phyloP scores from a whole-genome alignment of 2,329 filamentous ascomycete genomes.

The Allantophomopsis lycopodina region DNA sequence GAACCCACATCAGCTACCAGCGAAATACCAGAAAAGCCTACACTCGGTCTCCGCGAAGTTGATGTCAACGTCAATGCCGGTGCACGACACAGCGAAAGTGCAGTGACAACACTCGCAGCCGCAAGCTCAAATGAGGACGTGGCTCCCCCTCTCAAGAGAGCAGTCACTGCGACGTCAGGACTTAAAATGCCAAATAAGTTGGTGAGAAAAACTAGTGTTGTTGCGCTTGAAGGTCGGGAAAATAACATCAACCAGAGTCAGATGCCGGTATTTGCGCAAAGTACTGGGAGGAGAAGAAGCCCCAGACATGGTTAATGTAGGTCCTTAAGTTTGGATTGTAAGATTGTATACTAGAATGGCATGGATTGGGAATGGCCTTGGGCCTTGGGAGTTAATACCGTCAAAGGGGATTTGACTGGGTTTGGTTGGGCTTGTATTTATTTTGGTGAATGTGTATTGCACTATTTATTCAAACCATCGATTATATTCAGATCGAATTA shows the following conservation, averaged over 20 bases:
- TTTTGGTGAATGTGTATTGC: too few species aligned
- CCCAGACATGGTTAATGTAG: conserved; percentile 8
- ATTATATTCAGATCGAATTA: too few species aligned
- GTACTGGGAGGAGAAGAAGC: conserved; percentile 16
- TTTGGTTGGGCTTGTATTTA: too few species aligned
- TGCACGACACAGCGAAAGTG: conserved; percentile 8
- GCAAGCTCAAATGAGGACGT: background rate
- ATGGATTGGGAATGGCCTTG: too few species aligned
- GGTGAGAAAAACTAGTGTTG: conserved; percentile 21
- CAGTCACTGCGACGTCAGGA: conserved; percentile 13
- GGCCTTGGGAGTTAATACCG: too few species aligned
- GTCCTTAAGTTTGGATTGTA: too few species aligned
- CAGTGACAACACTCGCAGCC: conserved; percentile 1
- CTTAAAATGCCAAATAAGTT: conserved; percentile 28
- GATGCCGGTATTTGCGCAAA: conserved; percentile 8
- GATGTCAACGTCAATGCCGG: conserved; percentile 27
- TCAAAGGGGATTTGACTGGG: too few species aligned
- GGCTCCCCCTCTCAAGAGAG: conserved; percentile 11
- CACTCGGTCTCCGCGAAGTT: conserved; percentile 32
- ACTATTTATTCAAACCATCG: too few species aligned
- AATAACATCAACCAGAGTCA: conserved; percentile 18
- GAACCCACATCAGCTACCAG: conserved; percentile 2
- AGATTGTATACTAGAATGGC: too few species aligned
- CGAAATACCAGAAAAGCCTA: conserved; percentile 15
- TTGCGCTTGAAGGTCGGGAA: conserved; percentile 28